Conservation (phyloP, 495 filamentous ascomycete species). For the Cladorrhinum samala region DNA sequence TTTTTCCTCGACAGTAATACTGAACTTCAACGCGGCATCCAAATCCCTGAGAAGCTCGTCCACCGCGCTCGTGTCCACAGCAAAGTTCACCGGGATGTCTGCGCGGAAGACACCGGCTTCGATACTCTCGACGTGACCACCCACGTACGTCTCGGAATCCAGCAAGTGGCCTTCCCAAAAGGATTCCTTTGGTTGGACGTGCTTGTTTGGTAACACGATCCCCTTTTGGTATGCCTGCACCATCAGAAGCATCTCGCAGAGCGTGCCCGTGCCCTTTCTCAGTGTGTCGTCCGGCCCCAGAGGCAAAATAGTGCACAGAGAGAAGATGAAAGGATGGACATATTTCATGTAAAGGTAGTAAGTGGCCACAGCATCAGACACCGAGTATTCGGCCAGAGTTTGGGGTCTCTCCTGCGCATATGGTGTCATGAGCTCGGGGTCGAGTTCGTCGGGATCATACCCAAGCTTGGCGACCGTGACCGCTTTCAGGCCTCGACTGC, state of each 20-base stretch:
- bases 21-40: constrained; percentile 86
- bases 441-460: constrained; percentile 96
- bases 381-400: constrained; percentile 92
- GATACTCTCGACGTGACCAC: constrained; percentile 98
- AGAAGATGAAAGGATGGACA: constrained; percentile 98
- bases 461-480: constrained; percentile 96
- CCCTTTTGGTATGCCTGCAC: constrained; percentile 90
- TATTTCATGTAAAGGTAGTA: constrained; percentile 99
- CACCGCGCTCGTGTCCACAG: constrained; percentile 75
- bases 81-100: constrained; percentile 91
- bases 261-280: constrained; percentile 91
- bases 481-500: constrained; percentile 94
- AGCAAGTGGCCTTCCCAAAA: constrained; percentile 97
- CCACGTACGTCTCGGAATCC: constrained; percentile 96
- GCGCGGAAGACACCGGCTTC: constrained; percentile 96
- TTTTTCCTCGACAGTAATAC: constrained; percentile 88
- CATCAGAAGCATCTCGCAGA: constrained; percentile 99
- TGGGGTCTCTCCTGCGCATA: constrained; percentile 91
- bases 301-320: constrained; percentile 92
- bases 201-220: constrained; percentile 95
- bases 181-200: constrained; percentile 79
- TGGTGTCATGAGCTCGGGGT: constrained; percentile 95
- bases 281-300: constrained; percentile 87
- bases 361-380: constrained; percentile 97
- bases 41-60: constrained; percentile 84